Evolutionary conservation across 2,329 filamentous ascomycete genomes (phyloP).

Genomic region (Stachybotrys echinatus): DNA sequence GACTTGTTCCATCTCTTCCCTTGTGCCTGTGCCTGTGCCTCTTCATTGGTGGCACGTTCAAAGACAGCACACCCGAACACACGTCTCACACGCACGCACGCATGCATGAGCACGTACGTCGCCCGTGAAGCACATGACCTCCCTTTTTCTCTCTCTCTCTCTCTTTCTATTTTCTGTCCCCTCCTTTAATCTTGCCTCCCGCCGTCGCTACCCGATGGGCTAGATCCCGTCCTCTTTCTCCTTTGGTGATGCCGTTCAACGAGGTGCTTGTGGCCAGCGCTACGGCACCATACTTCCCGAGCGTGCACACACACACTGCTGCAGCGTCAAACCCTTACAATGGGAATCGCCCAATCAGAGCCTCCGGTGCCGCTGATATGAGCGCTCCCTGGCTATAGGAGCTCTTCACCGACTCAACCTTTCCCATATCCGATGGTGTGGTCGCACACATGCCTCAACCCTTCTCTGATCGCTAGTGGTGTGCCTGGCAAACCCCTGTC

Average conservation of each 20-base stretch:
- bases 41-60: neutral
- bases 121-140: neutral
- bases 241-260: no score
- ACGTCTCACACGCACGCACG: neutral
- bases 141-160: no score
- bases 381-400: neutral
- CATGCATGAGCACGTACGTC: neutral
- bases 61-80: neutral
- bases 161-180: no score
- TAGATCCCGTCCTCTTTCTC: no score
- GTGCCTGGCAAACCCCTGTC: neutral
- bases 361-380: neutral
- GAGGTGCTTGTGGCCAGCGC: neutral
- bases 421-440: neutral
- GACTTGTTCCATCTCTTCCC: no score
- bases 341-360: neutral
- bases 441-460: neutral
- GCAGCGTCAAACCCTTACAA: neutral
- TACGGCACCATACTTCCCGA: neutral
- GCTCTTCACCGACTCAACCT: neutral
- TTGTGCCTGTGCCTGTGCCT: neutral
- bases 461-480: no score
- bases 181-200: no score
- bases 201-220: no score
- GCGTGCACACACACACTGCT: neutral